Conservation (phyloP, 805 yeast species). For the Candida gorgasii region DNA sequence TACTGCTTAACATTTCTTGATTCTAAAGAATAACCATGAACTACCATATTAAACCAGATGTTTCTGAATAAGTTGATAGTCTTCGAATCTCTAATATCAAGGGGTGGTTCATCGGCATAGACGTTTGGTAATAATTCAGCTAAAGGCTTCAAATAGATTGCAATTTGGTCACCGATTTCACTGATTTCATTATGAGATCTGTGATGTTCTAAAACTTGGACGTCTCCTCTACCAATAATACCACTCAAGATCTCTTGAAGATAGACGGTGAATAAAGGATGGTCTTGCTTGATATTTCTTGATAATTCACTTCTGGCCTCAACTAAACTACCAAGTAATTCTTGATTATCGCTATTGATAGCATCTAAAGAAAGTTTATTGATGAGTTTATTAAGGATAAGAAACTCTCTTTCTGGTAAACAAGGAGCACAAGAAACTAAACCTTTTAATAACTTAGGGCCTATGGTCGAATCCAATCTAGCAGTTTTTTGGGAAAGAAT, state of each 20-base stretch:
- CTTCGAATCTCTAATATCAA: slow-evolving; percentile 44
- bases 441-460: slow-evolving; percentile 58
- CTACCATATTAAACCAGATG: slow-evolving; percentile 91
- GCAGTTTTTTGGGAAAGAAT: slow-evolving; percentile 76
- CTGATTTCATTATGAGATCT: slow-evolving; percentile 73
- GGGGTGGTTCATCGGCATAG: slow-evolving; percentile 43
- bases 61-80: slow-evolving; percentile 70
- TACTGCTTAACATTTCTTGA: slow-evolving; percentile 55
- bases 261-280: slow-evolving; percentile 52
- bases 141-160: slow-evolving; percentile 65
- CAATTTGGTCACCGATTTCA: slow-evolving; percentile 68
- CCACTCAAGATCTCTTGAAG: slow-evolving; percentile 65
- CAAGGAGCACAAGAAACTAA: slow-evolving; percentile 61
- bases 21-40: slow-evolving; percentile 78
- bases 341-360: slow-evolving; percentile 38
- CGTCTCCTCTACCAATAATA: slow-evolving; percentile 79
- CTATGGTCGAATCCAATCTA: slow-evolving; percentile 50
- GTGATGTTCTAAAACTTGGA: slow-evolving; percentile 71
- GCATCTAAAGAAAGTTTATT: slow-evolving; percentile 51
- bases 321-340: slow-evolving; percentile 40
- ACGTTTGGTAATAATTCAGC: slow-evolving; percentile 70
- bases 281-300: slow-evolving; percentile 31
- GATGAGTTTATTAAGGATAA: slow-evolving; percentile 58
- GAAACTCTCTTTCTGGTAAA: slow-evolving; percentile 66
- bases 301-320: slow-evolving; percentile 53